phyloP scores from a whole-genome alignment of 768 basidiomycete species.

The Tylopilus sp. region DNA sequence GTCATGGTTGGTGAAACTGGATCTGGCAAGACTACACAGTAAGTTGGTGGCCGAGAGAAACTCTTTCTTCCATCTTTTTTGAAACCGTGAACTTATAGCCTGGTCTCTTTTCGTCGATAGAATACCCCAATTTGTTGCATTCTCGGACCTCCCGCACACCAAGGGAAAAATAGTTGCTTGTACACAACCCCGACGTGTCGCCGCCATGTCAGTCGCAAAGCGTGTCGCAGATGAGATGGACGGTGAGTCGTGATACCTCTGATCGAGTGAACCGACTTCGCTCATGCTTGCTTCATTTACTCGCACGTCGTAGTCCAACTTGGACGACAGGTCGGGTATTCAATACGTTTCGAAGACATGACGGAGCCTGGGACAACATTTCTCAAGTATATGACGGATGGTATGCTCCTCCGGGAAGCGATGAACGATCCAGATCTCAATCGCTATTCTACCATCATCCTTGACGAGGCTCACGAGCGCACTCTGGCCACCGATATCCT shows the following conservation, averaged over 20 bases:
- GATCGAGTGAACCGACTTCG: neutral
- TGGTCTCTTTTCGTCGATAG: conserved; percentile 40
- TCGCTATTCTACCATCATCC: conserved; percentile 96
- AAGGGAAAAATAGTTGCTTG: conserved; percentile 91
- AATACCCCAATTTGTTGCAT: conserved; percentile 96
- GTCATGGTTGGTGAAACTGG: too few species aligned
- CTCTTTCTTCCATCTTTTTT: too few species aligned
- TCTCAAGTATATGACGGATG: conserved; percentile 99
- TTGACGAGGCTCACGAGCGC: conserved; percentile 98
- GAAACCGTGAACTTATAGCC: too few species aligned
- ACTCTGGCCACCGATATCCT: conserved; percentile 97
- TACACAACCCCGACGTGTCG: conserved; percentile 93
- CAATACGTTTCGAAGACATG: conserved; percentile 93
- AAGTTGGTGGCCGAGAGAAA: too few species aligned
- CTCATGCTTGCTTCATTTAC: conserved; percentile 5
- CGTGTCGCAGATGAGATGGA: conserved; percentile 99
- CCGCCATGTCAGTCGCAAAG: conserved; percentile 99
- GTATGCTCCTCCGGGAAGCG: conserved; percentile 95
- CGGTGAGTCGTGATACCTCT: conserved; percentile 47
- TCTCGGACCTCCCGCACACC: conserved; percentile 87
- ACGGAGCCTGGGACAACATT: conserved; percentile 85
- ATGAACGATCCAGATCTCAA: conserved; percentile 92
- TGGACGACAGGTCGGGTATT: conserved; percentile 94
- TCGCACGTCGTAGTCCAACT: conserved; percentile 61
- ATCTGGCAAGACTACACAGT: too few species aligned